Conservation (phyloP, 139 green algal genomes). For the Picochlorum sp. region DNA sequence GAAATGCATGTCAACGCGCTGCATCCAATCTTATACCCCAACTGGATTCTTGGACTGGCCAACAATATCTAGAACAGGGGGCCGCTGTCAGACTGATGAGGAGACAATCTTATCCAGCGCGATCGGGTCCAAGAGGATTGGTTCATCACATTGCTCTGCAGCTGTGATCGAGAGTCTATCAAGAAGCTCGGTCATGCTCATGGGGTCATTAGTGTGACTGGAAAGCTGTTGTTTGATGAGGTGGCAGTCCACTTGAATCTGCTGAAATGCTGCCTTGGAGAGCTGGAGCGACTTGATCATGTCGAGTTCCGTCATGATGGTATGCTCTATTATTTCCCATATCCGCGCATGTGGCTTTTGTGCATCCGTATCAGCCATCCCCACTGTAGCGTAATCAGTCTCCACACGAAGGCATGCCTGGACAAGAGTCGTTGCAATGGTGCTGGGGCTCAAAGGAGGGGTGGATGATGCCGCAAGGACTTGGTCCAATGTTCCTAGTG, state of each 20-base stretch:
- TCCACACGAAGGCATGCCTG: background rate
- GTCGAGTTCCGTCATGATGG: background rate
- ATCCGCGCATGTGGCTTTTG: background rate
- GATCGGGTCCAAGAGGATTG: conserved; percentile 55
- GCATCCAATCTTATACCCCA: no score
- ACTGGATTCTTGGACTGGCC: no score
- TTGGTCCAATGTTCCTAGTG: no score
- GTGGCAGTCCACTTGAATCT: conserved; percentile 70
- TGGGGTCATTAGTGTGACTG: no score
- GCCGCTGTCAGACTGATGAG: background rate
- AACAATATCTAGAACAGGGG: no score
- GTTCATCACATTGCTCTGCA: conserved; percentile 59
- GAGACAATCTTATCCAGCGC: conserved; percentile 45
- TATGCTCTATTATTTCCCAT: background rate
- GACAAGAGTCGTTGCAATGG: background rate
- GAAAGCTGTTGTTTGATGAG: conserved; percentile 50
- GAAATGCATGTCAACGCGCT: no score
- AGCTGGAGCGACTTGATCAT: background rate
- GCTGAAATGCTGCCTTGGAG: conserved; percentile 10
- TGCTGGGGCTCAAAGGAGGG: background rate
- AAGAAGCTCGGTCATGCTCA: no score
- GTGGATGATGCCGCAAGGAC: background rate
- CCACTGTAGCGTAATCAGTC: background rate
- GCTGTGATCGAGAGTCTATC: conserved; percentile 60
- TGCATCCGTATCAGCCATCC: background rate